Percentiles rank a stretch among this genome's conserved stretches.
Conservation (phyloP, 768 basidiomycete species). For the Boletus fagicola region DNA sequence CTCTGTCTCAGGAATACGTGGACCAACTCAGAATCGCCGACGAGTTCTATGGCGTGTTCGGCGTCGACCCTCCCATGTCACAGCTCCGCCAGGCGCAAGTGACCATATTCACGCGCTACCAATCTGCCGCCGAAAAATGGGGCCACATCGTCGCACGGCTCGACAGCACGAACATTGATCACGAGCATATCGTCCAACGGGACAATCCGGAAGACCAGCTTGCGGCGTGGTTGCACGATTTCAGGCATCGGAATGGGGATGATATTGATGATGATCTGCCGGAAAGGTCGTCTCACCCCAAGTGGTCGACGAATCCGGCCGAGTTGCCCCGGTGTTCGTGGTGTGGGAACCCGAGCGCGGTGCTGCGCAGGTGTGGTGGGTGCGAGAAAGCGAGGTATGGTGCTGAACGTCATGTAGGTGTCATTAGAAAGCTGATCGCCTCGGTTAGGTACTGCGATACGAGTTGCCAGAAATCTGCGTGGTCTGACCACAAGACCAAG, state of each 20-base stretch:
- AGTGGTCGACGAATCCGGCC: constrained; percentile 48
- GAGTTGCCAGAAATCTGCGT: constrained; percentile 17
- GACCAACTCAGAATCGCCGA: constrained; percentile 50
- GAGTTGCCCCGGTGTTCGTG: constrained; percentile 60
- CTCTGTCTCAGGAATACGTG: constrained; percentile 33
- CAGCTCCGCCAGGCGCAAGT: constrained; percentile 51
- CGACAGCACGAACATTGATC: constrained; percentile 31
- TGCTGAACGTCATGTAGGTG: not conserved
- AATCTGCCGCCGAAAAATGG: constrained; percentile 47
- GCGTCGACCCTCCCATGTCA: constrained; percentile 48
- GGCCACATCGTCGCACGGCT: constrained; percentile 40
- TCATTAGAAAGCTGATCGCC: not conserved
- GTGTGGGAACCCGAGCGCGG: constrained; percentile 61
- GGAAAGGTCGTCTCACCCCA: constrained; percentile 39
- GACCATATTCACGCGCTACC: constrained; percentile 48
- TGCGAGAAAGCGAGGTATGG: constrained; percentile 42
- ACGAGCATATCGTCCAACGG: constrained; percentile 32
- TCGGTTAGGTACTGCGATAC: constrained; percentile 13
- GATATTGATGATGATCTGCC: constrained; percentile 32
- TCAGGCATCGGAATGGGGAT: constrained; percentile 42
- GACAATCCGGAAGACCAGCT: constrained; percentile 56
- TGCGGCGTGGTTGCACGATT: constrained; percentile 53
- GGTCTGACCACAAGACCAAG: constrained; percentile 15
- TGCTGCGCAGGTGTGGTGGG: constrained; percentile 50
- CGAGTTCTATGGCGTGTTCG: constrained; percentile 48